These are phyloP conservation scores for Cornus kousa DNA, from an alignment of 148 eudicot species.

Conservation along the genomic window DNA sequence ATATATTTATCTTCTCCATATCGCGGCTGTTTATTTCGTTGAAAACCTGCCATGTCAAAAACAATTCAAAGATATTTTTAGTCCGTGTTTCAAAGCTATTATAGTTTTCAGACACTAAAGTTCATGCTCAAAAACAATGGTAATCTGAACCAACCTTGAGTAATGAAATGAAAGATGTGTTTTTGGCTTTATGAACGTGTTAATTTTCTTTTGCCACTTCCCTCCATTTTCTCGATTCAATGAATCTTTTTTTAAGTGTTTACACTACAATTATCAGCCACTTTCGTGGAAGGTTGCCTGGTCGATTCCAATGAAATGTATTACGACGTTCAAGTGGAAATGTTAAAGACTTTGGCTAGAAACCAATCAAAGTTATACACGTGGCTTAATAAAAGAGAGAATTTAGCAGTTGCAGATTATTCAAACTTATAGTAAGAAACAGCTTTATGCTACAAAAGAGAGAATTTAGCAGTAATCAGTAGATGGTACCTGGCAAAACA, in stretches of 20 bases:
- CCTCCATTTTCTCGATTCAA: neutral
- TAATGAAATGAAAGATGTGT: neutral
- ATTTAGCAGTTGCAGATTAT: neutral
- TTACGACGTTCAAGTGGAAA: too few relatives aligned
- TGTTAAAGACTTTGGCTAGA: too few relatives aligned
- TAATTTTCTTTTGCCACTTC: neutral
- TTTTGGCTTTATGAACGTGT: neutral
- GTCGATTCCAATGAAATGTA: too few relatives aligned
- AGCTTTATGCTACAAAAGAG: neutral
- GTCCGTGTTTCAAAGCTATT: neutral
- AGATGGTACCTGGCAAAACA: constrained; percentile 70
- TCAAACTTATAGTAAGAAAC: neutral
- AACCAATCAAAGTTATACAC: too few relatives aligned
- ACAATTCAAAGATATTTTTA: neutral
- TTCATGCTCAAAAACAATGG: neutral
- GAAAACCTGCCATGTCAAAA: constrained; percentile 46
- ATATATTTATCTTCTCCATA: constrained; percentile 75
- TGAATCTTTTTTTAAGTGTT: neutral
- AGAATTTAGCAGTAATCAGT: neutral
- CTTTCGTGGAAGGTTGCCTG: too few relatives aligned
- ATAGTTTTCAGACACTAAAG: neutral
- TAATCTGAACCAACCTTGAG: neutral
- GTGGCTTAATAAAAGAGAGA: too few relatives aligned
- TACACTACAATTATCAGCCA: too few relatives aligned
- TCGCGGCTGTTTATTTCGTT: constrained; percentile 86